Base-by-base conservation (phyloP, 108 stramenopile species). In the Cyclotella atomus region DNA sequence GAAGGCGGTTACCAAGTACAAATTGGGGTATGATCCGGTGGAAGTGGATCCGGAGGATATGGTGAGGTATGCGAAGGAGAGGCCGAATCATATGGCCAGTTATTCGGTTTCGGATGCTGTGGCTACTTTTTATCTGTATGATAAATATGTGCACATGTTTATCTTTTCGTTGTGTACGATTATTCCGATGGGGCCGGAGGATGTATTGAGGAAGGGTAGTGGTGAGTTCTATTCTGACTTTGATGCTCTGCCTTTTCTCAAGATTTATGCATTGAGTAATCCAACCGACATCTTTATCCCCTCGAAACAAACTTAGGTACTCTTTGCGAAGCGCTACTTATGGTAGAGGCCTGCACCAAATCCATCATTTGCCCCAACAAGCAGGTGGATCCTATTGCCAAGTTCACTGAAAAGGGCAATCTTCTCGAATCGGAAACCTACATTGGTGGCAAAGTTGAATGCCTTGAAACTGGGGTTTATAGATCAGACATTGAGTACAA, bases 1-100 rank as follows among this genome's bases (percentile, higher is more conserved):
- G 38, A 99, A 99, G 84, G 98, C 98, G 6, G 99, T 99, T 45
- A 99, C 99, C 35, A 97, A 97, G 79, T 96, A 97, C 69, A 99
- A 99, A 69, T 84, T 99, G 19, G 98, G 99, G 30, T 97, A 99
- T 69, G 96, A 97, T 71, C 99, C 99, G 17, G 99, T 99, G 29
- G 99, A 99, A 75, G 97, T 99, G 19, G 99, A 99, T 77, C 97
- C 99, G 0, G 99, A 99, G 78, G 99, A 99, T 75, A 99, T 99
- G 99, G 88, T 98, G 15, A 89, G 88, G 12, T 94, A 88, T 83
- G 99, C 99, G 12, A 81, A 82, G 30, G 97, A 96, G 74, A 59
- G 87, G 35, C 98, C 99, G 6, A 87, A 82, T 16, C 93, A 97
- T 70, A 99, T 99, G 99, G 98, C 99, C 7, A 90, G 94, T 19